Evolutionary conservation across 345 rosid species (phyloP).

Genomic region (Heritiera littoralis): DNA sequence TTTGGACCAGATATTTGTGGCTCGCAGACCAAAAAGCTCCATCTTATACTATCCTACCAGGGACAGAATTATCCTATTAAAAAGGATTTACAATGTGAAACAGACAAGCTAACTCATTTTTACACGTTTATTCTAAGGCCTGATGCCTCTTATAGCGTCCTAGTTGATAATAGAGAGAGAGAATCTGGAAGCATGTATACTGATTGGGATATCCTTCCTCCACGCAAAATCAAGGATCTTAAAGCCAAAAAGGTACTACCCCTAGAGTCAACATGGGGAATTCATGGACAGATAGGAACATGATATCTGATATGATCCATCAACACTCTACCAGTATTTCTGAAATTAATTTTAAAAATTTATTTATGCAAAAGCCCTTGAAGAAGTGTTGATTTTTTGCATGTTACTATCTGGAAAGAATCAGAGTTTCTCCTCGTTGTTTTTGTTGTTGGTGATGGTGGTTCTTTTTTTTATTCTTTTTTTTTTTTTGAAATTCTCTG

Average conservation of each 20-base stretch:
- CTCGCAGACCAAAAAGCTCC: constrained; percentile 86
- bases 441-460: too few relatives aligned
- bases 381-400: constrained; percentile 4
- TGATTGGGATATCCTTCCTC: constrained; percentile 98
- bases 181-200: constrained; percentile 90
- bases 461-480: too few relatives aligned
- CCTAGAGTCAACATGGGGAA: neutral
- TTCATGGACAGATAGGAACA: neutral
- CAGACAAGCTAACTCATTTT: constrained; percentile 89
- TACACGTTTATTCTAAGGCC: constrained; percentile 94
- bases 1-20: constrained; percentile 99
- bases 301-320: neutral
- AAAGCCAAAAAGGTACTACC: constrained; percentile 78
- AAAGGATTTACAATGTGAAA: constrained; percentile 90
- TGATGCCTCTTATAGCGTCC: constrained; percentile 79
- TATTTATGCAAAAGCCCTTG: neutral
- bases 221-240: constrained; percentile 66
- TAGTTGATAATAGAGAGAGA: constrained; percentile 84
- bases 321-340: neutral
- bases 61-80: constrained; percentile 93
- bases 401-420: constrained; percentile 7
- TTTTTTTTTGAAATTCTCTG: too few relatives aligned
- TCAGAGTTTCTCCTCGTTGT: neutral
- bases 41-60: constrained; percentile 81
- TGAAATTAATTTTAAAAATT: neutral